Percentiles rank a stretch among this genome's conserved stretches.
Evolutionary conservation across 2,329 filamentous ascomycete genomes (phyloP).

Genomic region (Epichloe aotearoae): DNA sequence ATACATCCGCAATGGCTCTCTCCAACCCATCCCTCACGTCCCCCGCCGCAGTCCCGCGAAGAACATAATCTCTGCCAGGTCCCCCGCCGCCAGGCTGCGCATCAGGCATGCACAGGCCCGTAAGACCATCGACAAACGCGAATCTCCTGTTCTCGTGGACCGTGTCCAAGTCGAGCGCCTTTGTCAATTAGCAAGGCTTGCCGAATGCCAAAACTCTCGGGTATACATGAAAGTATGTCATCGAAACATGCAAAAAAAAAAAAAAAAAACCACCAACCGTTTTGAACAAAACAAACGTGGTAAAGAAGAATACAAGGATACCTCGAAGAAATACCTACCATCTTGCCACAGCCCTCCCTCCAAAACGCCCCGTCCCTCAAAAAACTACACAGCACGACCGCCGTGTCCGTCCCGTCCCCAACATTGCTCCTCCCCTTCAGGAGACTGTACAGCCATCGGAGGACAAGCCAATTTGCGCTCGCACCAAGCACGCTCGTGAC

Average conservation of each 20-base stretch:
- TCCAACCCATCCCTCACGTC: constrained; percentile 27
- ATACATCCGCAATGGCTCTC: constrained; percentile 24
- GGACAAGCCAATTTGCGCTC: constrained; percentile 51
- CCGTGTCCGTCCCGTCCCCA: constrained; percentile 14
- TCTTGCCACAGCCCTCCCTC: constrained; percentile 53
- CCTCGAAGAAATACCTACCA: constrained; percentile 31
- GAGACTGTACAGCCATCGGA: constrained; percentile 40
- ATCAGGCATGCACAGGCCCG: constrained; percentile 36
- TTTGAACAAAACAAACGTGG: neutral
- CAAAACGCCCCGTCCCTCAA: constrained; percentile 68
- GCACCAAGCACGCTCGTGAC: constrained; percentile 56
- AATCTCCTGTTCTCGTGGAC: constrained; percentile 46
- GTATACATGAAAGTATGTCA: too few species aligned
- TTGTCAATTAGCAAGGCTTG: neutral
- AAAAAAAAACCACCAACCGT: neutral
- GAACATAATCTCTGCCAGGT: constrained; percentile 8
- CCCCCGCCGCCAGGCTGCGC: constrained; percentile 3
- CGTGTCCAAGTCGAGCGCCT: constrained; percentile 60
- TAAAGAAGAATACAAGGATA: neutral
- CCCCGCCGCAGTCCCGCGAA: constrained; percentile 20
- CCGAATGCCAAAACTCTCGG: too few species aligned
- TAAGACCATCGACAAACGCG: constrained; percentile 63
- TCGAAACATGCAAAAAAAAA: too few species aligned
- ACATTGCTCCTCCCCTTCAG: constrained; percentile 16
- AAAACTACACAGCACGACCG: constrained; percentile 71